phyloP scores from a whole-genome alignment of 148 eudicot genomes.

The Limonium bicolor region DNA sequence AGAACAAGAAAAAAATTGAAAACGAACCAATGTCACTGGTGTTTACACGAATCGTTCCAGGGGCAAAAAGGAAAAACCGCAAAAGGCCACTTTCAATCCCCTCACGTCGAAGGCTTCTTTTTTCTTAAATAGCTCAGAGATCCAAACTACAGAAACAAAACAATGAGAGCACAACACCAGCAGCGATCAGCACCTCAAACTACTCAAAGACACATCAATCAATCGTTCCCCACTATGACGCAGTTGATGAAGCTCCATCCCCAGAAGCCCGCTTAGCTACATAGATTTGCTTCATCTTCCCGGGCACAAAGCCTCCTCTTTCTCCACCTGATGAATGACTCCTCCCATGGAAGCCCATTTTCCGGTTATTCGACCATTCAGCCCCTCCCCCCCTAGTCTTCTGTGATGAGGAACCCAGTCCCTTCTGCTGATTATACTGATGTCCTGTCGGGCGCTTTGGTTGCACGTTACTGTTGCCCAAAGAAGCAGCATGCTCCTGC shows the following conservation, averaged over 20 bases:
- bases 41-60: too few species aligned
- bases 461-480: constrained; percentile 23
- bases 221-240: too few species aligned
- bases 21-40: too few species aligned
- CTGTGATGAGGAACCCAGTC: constrained; percentile 29
- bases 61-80: too few species aligned
- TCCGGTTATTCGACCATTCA: constrained; percentile 55
- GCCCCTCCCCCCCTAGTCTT: constrained; percentile 26
- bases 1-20: too few species aligned
- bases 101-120: too few species aligned
- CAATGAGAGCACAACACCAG: too few species aligned
- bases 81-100: too few species aligned
- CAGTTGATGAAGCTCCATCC: constrained; percentile 23
- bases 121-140: too few species aligned
- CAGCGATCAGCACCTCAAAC: too few species aligned
- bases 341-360: constrained; percentile 70
- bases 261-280: constrained; percentile 64
- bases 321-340: constrained; percentile 45
- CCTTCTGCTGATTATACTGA: constrained; percentile 40
- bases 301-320: constrained; percentile 31
- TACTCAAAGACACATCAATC: too few species aligned
- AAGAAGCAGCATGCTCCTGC: constrained; percentile 16
- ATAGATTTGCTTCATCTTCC: constrained; percentile 78
- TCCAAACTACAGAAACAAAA: too few species aligned
- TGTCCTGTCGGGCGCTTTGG: constrained; percentile 23